These are phyloP conservation scores for Cicer yamashitae DNA, from an alignment of 306 rosid genomes.

Conservation along the genomic window DNA sequence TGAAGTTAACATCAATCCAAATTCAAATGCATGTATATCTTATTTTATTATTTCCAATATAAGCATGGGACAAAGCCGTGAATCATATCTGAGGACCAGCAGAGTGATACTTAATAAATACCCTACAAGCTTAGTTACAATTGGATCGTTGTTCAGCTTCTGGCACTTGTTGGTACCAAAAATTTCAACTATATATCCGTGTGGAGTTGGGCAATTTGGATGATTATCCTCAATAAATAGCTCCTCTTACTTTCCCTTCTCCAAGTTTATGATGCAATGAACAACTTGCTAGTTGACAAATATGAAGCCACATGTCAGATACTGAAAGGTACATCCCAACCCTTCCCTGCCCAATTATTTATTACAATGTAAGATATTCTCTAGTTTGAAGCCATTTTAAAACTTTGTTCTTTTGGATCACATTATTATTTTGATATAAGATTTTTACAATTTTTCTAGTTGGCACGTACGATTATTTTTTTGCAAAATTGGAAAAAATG, in stretches of 20 bases:
- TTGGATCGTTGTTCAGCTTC: conserved; percentile 32
- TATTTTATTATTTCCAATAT: not conserved
- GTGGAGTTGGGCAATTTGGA: conserved; percentile 41
- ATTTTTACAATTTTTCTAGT: not conserved
- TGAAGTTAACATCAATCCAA: no score
- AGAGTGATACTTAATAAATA: conserved; percentile 22
- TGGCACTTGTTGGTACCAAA: conserved; percentile 44
- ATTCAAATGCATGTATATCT: not conserved
- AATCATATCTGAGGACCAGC: conserved; percentile 20
- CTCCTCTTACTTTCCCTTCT: not conserved
- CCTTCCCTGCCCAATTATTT: conserved; percentile 16
- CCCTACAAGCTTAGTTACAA: conserved; percentile 33
- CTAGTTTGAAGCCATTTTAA: not conserved
- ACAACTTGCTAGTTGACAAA: conserved; percentile 37
- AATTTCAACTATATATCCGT: conserved; percentile 12
- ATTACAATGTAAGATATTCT: conserved; percentile 22
- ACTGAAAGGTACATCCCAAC: conserved; percentile 49
- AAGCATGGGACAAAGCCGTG: conserved; percentile 36
- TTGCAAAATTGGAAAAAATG: not conserved
- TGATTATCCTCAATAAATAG: conserved; percentile 40
- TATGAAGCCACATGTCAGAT: conserved; percentile 27
- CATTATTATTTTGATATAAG: not conserved
- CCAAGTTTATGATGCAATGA: conserved; percentile 37
- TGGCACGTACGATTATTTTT: not conserved
- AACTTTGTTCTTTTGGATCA: not conserved